phyloP scores from a whole-genome alignment of 495 filamentous ascomycete genomes.

The Aspergillus sparsus region DNA sequence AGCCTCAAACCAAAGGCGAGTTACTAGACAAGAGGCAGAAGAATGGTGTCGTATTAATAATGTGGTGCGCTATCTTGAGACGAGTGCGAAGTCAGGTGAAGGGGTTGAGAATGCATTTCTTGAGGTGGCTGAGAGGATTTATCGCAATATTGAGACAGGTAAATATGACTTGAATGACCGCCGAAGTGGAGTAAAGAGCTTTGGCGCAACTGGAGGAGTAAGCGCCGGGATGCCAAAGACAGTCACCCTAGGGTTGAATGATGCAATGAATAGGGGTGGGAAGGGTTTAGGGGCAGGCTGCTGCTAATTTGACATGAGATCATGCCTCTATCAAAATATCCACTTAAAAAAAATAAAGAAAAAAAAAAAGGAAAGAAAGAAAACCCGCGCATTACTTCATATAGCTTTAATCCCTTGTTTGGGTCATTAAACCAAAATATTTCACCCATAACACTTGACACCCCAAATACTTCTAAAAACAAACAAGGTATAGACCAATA shows the following conservation, averaged over 20 bases:
- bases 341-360: neutral
- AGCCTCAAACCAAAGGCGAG: slow-evolving; percentile 67
- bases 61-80: slow-evolving; percentile 89
- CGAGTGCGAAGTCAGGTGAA: slow-evolving; percentile 90
- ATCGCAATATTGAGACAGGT: slow-evolving; percentile 90
- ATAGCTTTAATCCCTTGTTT: neutral
- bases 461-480: neutral
- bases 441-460: neutral
- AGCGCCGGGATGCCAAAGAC: slow-evolving; percentile 47
- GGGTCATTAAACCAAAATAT: too few species aligned
- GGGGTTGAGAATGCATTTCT: slow-evolving; percentile 91
- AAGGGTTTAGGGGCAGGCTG: slow-evolving; percentile 49
- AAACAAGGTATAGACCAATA: neutral
- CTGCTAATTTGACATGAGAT: slow-evolving; percentile 36
- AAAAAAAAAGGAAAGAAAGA: too few species aligned
- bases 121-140: slow-evolving; percentile 89
- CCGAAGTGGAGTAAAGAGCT: slow-evolving; percentile 87
- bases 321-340: too few species aligned
- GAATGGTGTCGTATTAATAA: slow-evolving; percentile 84
- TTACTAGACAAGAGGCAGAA: slow-evolving; percentile 75
- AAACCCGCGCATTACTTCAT: neutral
- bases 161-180: slow-evolving; percentile 94
- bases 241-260: slow-evolving; percentile 59
- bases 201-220: slow-evolving; percentile 53
- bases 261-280: slow-evolving; percentile 50